Base-by-base conservation (phyloP, 2,329 filamentous ascomycete species). In the Penicillium sp. region DNA sequence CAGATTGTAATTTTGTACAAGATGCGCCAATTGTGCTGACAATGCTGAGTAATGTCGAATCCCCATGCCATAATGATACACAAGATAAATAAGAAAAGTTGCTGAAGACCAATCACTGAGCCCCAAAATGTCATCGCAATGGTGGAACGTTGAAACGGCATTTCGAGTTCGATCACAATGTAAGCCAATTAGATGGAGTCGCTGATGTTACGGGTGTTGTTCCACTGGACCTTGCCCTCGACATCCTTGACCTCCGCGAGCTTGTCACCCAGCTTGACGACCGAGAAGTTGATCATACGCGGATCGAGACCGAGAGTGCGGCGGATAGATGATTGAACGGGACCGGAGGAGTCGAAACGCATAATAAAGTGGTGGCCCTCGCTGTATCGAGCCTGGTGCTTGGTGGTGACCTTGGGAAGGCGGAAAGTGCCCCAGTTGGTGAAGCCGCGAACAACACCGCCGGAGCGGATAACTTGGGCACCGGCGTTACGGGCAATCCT, bases 321-420 rank as follows among this genome's bases (percentile, higher is more conserved):
- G 60, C 88, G 84, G 42, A 99, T 84, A 44, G 87, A 82, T 64
- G 90, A 80, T 77, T 98, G 93, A 8, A 90, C 88, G 50, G 81
- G 76, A 8, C 87, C 85, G 58, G 87, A 89, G 55, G 89, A 80
- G 75, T 99, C 95, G 82, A 96, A 99, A 68, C 95, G 90, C 90
- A 99, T 90, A 71, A 96, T 90, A 77, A 99, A 99, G 83, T 99
- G 96, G 81, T 98, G 93, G 54, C 95, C 95, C 66, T 87, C 84
- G 63, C 85, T 85, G 83, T 98, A 89, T 65, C 87, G 87, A 67
- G 89, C 87, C 78, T 97, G 92, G 76, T 96, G 88, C 72, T 89
- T 88, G 60, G 87, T 88, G 57, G 88, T 83, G 60, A 91, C 86
- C 65, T 87, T 89, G 48, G 95, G 93, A 19, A 99, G 88, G 48